Evolutionary conservation across 345 rosid species (phyloP), one percentile per base, ranked within the genome.

Genomic region (Citrus australasica): DNA sequence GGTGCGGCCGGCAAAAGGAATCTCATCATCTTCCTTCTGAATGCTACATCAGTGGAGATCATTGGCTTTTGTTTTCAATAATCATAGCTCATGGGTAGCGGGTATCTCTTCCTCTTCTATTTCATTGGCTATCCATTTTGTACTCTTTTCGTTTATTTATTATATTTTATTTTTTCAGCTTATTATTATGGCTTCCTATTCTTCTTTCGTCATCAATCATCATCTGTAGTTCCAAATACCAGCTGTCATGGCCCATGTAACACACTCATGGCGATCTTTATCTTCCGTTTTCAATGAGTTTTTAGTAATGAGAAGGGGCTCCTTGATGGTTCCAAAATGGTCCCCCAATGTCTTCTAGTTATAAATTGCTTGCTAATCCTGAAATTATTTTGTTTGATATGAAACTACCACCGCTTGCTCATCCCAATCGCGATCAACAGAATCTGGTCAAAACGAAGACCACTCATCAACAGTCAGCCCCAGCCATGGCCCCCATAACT

Each of bases 1-100:
- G 10, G 42, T 38, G 7, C 2, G 1, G 11, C 42, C 42, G 7
- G 10, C 42, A 9, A 35, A 42, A 4, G 51, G 51, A 42, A 42
- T 42, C 51, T 69, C 10, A 30, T 69, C 53, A 4, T 70, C 60
- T 75, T 74, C 79, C 72, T 66, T 59, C 19, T 40, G 85, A 78
- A 72, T 67, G 81, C 53, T 59, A 79, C 74, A 75, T 40, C 69
- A 79, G 83, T 73, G 87, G 84, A 79, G 77, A 40, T 16, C 71
- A 71, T 74, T 77, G 35, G 28, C 6, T 62, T 28, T 48, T 30
- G 16, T 24, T 35, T n/a, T 67, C 63, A 62, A 62, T 78, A 66
- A 74, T 40, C 71, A 67, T 70, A 5, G 69, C 17, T 0, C 17
- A 4, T 3, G 16, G 14, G 16, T 38, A 11, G 22, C 37, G 25